A percentile compares a stretch with the other conserved stretches of the same genome.
phyloP scores from a whole-genome alignment of 495 filamentous ascomycete genomes.

The Podospora anserina region DNA sequence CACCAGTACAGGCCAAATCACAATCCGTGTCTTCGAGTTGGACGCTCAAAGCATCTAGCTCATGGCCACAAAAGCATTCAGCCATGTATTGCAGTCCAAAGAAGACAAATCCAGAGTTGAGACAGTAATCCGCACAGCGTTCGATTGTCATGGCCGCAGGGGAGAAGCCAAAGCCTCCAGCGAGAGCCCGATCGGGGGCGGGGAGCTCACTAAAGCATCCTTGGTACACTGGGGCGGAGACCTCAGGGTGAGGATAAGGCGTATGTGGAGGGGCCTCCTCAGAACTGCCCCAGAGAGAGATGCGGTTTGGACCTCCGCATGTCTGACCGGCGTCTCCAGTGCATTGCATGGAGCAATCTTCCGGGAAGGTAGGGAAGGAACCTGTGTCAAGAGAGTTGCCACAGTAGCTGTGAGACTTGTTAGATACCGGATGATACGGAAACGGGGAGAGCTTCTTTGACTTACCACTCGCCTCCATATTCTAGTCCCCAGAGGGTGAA shows the following conservation, averaged over 20 bases:
- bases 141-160: conserved; percentile 11
- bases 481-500: conserved; percentile 37
- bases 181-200: conserved; percentile 7
- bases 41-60: conserved; percentile 12
- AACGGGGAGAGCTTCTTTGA: not conserved
- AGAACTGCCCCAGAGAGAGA: conserved; percentile 39
- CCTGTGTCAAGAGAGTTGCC: conserved; percentile 12
- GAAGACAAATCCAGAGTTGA: conserved; percentile 6
- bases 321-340: conserved; percentile 38
- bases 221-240: not conserved
- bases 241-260: conserved; percentile 15
- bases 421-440: not conserved
- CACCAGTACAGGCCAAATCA: conserved; percentile 15
- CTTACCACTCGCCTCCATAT: conserved; percentile 43
- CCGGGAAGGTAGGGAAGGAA: conserved; percentile 13
- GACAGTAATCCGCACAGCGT: conserved; percentile 27
- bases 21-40: conserved; percentile 5
- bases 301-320: conserved; percentile 44
- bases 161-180: not conserved
- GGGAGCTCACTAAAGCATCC: conserved; percentile 20
- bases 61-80: conserved; percentile 61
- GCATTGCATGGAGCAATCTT: conserved; percentile 42
- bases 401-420: conserved; percentile 17
- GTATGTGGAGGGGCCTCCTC: conserved; percentile 10
- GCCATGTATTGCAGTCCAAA: conserved; percentile 51